These are phyloP conservation scores for Pichia occidentalis DNA, from an alignment of 805 yeast species.

Conservation along the genomic window DNA sequence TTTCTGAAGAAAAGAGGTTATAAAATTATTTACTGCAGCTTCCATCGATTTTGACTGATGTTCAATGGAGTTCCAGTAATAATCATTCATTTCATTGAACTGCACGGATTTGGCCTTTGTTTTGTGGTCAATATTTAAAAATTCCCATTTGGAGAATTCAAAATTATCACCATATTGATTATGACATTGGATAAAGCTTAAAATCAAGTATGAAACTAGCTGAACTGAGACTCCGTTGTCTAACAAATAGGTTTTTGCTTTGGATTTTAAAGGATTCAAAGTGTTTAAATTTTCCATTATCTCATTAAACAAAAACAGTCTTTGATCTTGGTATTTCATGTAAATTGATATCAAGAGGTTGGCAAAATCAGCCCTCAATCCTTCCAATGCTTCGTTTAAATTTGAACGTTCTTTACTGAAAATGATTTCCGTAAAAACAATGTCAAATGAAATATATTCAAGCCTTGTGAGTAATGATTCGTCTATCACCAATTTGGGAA, in stretches of 20 bases:
- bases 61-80: slow-evolving; percentile 11
- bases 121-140: slow-evolving; percentile 6
- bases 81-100: slow-evolving; percentile 9
- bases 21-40: slow-evolving; percentile 25
- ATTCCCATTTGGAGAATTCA: slow-evolving; percentile 22
- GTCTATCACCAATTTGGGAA: slow-evolving; percentile 12
- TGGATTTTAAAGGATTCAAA: slow-evolving; percentile 39
- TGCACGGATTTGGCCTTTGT: slow-evolving; percentile 11
- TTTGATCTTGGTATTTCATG: slow-evolving; percentile 40
- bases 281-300: slow-evolving; percentile 44
- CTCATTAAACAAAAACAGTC: slow-evolving; percentile 57
- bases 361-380: slow-evolving; percentile 26
- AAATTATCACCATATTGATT: slow-evolving; percentile 15
- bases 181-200: slow-evolving; percentile 34
- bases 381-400: slow-evolving; percentile 14
- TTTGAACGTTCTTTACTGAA: slow-evolving; percentile 1
- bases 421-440: slow-evolving; percentile 35
- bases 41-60: slow-evolving; percentile 10
- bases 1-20: slow-evolving; percentile 26
- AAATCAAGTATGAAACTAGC: slow-evolving; percentile 38
- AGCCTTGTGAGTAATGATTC: slow-evolving; percentile 40
- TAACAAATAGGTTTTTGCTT: slow-evolving; percentile 38
- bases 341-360: slow-evolving; percentile 35
- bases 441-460: slow-evolving; percentile 43
- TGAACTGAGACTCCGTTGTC: slow-evolving; percentile 44